Evolutionary conservation across 108 stramenopile species (phyloP).

Genomic region (Cyclotella cryptica): DNA sequence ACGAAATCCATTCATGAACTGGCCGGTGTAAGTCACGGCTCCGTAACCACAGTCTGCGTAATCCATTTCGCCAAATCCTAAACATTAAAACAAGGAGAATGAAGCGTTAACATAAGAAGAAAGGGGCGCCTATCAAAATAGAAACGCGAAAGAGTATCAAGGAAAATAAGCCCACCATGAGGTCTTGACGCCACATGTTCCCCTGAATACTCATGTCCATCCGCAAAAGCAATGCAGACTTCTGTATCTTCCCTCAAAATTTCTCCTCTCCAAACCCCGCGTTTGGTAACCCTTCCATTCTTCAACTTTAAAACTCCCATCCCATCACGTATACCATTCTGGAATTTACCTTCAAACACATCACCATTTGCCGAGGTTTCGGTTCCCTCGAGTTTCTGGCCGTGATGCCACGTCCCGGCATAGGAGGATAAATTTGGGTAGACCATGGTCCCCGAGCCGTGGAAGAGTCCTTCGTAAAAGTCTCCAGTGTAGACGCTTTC

Average conservation of each 20-base stretch:
- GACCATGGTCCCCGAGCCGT: constrained; percentile 38
- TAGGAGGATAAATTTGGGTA: constrained; percentile 27
- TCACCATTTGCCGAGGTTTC: constrained; percentile 40
- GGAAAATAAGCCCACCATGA: constrained; percentile 33
- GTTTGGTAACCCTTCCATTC: constrained; percentile 23
- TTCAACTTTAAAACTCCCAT: constrained; percentile 31
- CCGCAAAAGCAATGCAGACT: constrained; percentile 31
- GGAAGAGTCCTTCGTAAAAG: constrained; percentile 36
- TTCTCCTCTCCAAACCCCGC: constrained; percentile 32
- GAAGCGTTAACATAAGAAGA: background rate
- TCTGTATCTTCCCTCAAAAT: constrained; percentile 33
- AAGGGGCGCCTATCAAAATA: background rate
- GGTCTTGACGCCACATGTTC: constrained; percentile 40
- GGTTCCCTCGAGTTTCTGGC: constrained; percentile 28
- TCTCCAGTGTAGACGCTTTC: constrained; percentile 44
- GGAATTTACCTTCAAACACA: constrained; percentile 47
- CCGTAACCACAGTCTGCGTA: constrained; percentile 36
- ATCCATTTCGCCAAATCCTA: constrained; percentile 45
- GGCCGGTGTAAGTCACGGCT: constrained; percentile 35
- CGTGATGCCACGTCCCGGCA: constrained; percentile 30
- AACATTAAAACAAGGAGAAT: background rate
- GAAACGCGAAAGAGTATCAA: background rate
- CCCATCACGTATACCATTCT: constrained; percentile 37
- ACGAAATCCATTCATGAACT: constrained; percentile 45
- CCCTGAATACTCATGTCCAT: constrained; percentile 38